phyloP scores from a whole-genome alignment of 352 stramenopile genomes.

The Phytophthora gonapodyides region DNA sequence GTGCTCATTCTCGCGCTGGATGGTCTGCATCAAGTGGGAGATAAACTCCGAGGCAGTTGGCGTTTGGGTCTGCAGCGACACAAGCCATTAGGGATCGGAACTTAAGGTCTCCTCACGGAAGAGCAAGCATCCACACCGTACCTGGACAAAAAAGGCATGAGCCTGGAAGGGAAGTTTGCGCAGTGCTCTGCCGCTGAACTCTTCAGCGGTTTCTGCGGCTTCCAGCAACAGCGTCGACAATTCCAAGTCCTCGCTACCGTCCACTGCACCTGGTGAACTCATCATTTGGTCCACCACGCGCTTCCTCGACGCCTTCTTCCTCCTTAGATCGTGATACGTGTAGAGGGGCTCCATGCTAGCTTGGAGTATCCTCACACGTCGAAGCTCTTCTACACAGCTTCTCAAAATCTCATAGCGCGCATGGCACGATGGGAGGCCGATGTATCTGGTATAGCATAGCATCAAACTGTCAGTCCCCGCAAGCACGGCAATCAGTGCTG shows the following conservation, averaged over 20 bases:
- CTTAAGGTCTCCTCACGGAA: background rate
- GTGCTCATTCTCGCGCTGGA: conserved; percentile 35
- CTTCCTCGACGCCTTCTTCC: conserved; percentile 39
- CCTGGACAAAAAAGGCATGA: conserved; percentile 71
- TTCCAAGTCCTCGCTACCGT: conserved; percentile 20
- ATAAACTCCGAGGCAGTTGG: conserved; percentile 33
- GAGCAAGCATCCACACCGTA: conserved; percentile 18
- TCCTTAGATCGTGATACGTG: conserved; percentile 32
- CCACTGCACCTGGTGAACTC: conserved; percentile 6
- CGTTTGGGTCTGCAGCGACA: conserved; percentile 21
- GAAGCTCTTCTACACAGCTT: conserved; percentile 83
- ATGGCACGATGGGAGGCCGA: conserved; percentile 56
- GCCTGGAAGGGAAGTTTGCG: conserved; percentile 89
- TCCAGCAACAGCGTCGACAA: conserved; percentile 43
- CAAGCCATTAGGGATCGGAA: conserved; percentile 13
- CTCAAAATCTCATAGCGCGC: conserved; percentile 87
- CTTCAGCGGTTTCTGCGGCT: conserved; percentile 55
- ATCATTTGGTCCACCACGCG: conserved; percentile 49
- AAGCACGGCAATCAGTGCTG: background rate
- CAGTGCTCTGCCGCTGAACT: conserved; percentile 74
- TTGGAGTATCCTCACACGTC: conserved; percentile 69
- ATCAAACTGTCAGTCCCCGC: background rate
- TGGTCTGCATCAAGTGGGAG: conserved; percentile 31
- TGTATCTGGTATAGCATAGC: conserved; percentile 45
- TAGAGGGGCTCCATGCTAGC: conserved; percentile 24